A percentile compares a stretch with the other conserved stretches of the same genome.
Conservation (phyloP, 2,329 filamentous ascomycete genomes). For the Monilinia fructigena region DNA sequence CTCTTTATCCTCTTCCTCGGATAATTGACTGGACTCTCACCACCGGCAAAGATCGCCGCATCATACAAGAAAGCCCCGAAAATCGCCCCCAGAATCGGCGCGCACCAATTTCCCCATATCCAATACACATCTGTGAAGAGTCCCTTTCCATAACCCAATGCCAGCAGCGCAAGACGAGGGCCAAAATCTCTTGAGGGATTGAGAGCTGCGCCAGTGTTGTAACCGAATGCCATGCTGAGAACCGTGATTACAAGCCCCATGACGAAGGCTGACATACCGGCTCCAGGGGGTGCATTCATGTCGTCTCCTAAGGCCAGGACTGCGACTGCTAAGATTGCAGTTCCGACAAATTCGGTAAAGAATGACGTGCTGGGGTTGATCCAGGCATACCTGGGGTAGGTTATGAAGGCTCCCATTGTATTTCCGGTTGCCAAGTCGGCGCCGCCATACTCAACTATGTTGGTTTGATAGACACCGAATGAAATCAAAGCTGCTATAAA, state of each 20-base stretch:
- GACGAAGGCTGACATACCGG: constrained; percentile 52
- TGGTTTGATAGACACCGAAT: constrained; percentile 45
- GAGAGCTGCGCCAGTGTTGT: constrained; percentile 49
- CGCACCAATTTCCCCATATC: constrained; percentile 47
- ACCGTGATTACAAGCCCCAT: constrained; percentile 46
- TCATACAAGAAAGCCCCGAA: constrained; percentile 52
- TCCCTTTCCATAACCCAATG: constrained; percentile 46
- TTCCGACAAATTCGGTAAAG: constrained; percentile 49
- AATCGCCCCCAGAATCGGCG: constrained; percentile 43
- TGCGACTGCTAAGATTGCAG: constrained; percentile 43
- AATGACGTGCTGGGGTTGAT: constrained; percentile 45
- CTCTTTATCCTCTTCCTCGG: constrained; percentile 45
- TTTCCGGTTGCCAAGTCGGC: constrained; percentile 32
- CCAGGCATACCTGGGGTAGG: constrained; percentile 44
- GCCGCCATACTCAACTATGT: constrained; percentile 37
- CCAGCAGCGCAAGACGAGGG: constrained; percentile 47
- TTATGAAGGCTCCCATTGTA: constrained; percentile 47
- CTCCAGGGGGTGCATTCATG: constrained; percentile 48
- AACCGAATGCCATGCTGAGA: constrained; percentile 45
- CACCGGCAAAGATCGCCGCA: constrained; percentile 50
- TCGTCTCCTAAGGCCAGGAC: constrained; percentile 49
- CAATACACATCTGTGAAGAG: constrained; percentile 45
- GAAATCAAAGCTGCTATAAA: constrained; percentile 50
- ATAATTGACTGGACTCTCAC: constrained; percentile 53
- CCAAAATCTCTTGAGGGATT: constrained; percentile 53